Percentiles rank a stretch among this genome's conserved stretches.
phyloP scores from a whole-genome alignment of 139 green algal genomes.

The Nannochloris sp. region DNA sequence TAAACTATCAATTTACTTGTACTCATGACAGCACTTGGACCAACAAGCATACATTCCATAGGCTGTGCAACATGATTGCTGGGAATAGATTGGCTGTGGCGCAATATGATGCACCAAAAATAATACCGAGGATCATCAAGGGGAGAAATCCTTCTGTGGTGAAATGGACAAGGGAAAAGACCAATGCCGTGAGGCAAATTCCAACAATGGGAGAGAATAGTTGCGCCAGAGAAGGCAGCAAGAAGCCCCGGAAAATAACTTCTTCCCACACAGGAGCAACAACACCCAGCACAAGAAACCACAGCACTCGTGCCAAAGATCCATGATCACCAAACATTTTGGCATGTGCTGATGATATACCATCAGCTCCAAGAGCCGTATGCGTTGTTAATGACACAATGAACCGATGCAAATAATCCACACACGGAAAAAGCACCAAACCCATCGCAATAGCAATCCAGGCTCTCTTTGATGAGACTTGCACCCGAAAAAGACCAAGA shows the following conservation, averaged over 20 bases:
- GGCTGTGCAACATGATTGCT: conserved; percentile 20
- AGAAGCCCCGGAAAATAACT: conserved; percentile 88
- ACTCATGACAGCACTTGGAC: conserved; percentile 7
- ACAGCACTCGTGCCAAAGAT: conserved; percentile 18
- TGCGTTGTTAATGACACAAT: background rate
- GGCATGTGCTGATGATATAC: conserved; percentile 1
- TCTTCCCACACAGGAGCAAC: conserved; percentile 91
- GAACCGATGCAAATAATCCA: conserved; percentile 14
- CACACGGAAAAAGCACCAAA: conserved; percentile 24
- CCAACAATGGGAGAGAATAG: conserved; percentile 50
- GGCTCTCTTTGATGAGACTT: conserved; percentile 6
- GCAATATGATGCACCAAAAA: conserved; percentile 70
- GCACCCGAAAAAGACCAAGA: conserved; percentile 28
- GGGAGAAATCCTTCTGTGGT: conserved; percentile 69
- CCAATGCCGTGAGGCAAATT: conserved; percentile 37
- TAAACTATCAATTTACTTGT: background rate
- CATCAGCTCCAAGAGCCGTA: background rate
- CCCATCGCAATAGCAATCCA: conserved; percentile 30
- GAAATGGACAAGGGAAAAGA: conserved; percentile 87
- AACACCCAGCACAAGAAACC: conserved; percentile 63
- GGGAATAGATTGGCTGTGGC: conserved; percentile 62
- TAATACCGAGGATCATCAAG: conserved; percentile 74
- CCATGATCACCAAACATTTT: background rate
- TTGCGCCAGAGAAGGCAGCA: conserved; percentile 69
- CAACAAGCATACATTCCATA: conserved; percentile 31